Evolutionary conservation across 1,139 yeast species (phyloP).

Genomic region (Diutina pseudorugosa): DNA sequence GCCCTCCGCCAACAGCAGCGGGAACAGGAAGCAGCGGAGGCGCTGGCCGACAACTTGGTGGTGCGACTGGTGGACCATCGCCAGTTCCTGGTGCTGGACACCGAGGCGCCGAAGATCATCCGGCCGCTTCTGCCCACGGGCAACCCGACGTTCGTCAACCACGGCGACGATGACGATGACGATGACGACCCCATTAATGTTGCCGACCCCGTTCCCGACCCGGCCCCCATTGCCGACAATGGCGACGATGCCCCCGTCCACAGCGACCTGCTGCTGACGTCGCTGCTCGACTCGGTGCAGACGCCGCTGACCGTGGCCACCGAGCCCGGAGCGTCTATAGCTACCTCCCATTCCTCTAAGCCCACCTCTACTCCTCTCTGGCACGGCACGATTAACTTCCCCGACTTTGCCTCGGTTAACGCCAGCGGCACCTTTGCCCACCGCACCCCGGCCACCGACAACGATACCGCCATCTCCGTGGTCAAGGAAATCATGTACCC

Average conservation of each 20-base stretch:
- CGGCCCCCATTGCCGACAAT: background rate
- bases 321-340: background rate
- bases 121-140: slow-evolving; percentile 1
- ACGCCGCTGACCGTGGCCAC: slow-evolving; percentile 4
- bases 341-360: background rate
- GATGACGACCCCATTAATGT: background rate
- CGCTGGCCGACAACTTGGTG: background rate
- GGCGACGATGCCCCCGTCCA: slow-evolving; percentile 5
- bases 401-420: slow-evolving; percentile 39
- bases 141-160: slow-evolving; percentile 4
- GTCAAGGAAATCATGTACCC: background rate
- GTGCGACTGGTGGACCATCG: slow-evolving; percentile 4
- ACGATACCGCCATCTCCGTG: background rate
- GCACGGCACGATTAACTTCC: slow-evolving; percentile 46
- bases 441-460: background rate
- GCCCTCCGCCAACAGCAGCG: background rate
- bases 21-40: background rate
- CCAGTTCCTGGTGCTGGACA: background rate
- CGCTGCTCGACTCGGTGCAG: slow-evolving; percentile 2
- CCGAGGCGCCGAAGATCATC: background rate
- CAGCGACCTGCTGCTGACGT: slow-evolving; percentile 2
- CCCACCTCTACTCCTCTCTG: slow-evolving; percentile 20
- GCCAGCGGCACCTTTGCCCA: slow-evolving; percentile 13
- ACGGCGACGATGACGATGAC: slow-evolving; percentile 7
- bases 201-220: too few relatives aligned